Evolutionary conservation across 306 rosid genomes (phyloP).

Genomic region (Trifolium pratense): DNA sequence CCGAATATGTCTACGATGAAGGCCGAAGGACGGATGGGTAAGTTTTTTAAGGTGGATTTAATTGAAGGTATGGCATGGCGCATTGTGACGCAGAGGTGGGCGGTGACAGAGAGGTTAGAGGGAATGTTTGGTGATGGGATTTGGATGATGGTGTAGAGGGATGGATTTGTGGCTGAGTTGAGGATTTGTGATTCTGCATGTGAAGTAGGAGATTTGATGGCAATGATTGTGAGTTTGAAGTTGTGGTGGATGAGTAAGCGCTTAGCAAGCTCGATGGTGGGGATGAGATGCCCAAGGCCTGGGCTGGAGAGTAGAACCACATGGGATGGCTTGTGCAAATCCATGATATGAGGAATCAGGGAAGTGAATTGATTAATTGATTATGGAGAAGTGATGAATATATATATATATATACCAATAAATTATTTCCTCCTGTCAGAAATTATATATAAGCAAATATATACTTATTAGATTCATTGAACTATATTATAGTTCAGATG

Average conservation of each 20-base stretch:
- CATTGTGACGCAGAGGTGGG: slow-evolving; percentile 42
- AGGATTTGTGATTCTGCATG: slow-evolving; percentile 38
- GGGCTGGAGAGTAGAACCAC: slow-evolving; percentile 55
- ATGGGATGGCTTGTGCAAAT: slow-evolving; percentile 34
- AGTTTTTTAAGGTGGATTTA: slow-evolving; percentile 12
- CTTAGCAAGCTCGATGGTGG: slow-evolving; percentile 52
- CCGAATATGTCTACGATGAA: slow-evolving; percentile 52
- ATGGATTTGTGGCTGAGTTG: slow-evolving; percentile 19
- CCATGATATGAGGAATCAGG: slow-evolving; percentile 21
- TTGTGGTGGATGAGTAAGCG: slow-evolving; percentile 42
- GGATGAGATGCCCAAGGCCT: slow-evolving; percentile 65
- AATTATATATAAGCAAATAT: too few relatives aligned
- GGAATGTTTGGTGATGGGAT: slow-evolving; percentile 43
- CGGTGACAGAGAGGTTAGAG: background rate
- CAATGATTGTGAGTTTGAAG: slow-evolving; percentile 51
- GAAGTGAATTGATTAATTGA: background rate
- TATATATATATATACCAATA: too few relatives aligned
- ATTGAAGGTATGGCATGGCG: slow-evolving; percentile 36
- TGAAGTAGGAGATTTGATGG: slow-evolving; percentile 44
- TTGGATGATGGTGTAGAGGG: slow-evolving; percentile 40
- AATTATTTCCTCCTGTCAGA: too few relatives aligned
- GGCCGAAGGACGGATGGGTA: slow-evolving; percentile 30
- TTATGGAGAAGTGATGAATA: background rate
- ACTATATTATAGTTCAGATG: too few relatives aligned
- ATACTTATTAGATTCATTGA: too few relatives aligned